Conservation (phyloP, 2,329 filamentous ascomycete species). For the Chlorencoelia australis region DNA sequence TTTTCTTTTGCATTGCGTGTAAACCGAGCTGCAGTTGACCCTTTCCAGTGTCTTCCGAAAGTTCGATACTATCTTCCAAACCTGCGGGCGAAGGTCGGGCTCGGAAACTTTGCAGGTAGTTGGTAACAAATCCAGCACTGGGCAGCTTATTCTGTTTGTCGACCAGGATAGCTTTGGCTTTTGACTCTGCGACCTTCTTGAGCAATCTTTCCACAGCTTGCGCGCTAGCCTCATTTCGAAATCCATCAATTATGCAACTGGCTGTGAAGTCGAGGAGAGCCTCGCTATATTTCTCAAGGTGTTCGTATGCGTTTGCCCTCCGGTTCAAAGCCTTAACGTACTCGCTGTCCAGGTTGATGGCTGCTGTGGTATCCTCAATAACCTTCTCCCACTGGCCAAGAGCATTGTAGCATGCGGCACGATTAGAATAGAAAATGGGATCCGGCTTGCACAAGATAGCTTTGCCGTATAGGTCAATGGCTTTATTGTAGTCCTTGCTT, state of each 20-base stretch:
- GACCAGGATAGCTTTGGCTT: slow-evolving; percentile 80
- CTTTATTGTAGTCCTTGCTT: slow-evolving; percentile 83
- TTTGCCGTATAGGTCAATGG: slow-evolving; percentile 91
- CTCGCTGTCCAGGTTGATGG: slow-evolving; percentile 84
- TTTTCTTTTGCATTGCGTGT: slow-evolving; percentile 72
- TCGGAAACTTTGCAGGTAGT: slow-evolving; percentile 98
- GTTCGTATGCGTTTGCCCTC: slow-evolving; percentile 92
- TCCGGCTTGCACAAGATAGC: slow-evolving; percentile 96
- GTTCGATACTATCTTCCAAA: slow-evolving; percentile 70
- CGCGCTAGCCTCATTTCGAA: slow-evolving; percentile 83
- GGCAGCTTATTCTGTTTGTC: slow-evolving; percentile 76
- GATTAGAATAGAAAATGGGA: slow-evolving; percentile 97
- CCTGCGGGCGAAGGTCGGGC: slow-evolving; percentile 68
- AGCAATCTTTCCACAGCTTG: slow-evolving; percentile 85
- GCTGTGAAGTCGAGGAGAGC: slow-evolving; percentile 96
- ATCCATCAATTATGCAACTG: slow-evolving; percentile 97
- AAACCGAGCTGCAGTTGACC: slow-evolving; percentile 80
- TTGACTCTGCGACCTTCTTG: slow-evolving; percentile 93
- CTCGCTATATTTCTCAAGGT: slow-evolving; percentile 82
- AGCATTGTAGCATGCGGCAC: slow-evolving; percentile 93
- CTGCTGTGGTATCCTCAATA: slow-evolving; percentile 91
- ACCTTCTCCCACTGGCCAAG: slow-evolving; percentile 91
- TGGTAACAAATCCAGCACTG: slow-evolving; percentile 92
- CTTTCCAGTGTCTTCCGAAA: slow-evolving; percentile 69
- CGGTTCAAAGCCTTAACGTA: slow-evolving; percentile 98